Conservation (phyloP, 148 eudicot genomes). For the Persicaria tinctoria region DNA sequence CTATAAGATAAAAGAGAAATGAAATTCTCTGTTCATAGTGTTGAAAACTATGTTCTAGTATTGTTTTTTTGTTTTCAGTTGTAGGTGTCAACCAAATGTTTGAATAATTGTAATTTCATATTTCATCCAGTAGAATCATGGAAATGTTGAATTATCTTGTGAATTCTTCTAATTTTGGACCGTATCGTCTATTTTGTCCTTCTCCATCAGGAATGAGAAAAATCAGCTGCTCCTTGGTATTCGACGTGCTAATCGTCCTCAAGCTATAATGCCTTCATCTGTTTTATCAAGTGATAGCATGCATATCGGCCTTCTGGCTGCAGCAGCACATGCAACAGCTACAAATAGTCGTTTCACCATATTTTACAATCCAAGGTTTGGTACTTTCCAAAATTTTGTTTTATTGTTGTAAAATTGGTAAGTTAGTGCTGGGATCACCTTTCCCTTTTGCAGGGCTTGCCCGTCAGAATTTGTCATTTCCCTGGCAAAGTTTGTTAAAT, state of each 20-base stretch:
- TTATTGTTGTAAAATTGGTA: not conserved
- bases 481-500: conserved; percentile 60
- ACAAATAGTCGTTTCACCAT: conserved; percentile 74
- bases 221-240: conserved; percentile 66
- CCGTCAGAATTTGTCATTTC: conserved; percentile 75
- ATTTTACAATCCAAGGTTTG: conserved; percentile 66
- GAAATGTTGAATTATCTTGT: not conserved
- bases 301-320: conserved; percentile 80
- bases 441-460: conserved; percentile 43
- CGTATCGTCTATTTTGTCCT: not conserved
- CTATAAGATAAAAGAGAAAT: not conserved
- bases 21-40: not conserved
- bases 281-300: conserved; percentile 78
- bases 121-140: not conserved
- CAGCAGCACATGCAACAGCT: conserved; percentile 73
- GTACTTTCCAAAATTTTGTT: not conserved
- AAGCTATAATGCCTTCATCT: conserved; percentile 77
- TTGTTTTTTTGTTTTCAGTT: not conserved
- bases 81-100: not conserved
- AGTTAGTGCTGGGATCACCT: not conserved
- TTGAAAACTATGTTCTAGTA: not conserved
- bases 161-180: not conserved
- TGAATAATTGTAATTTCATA: not conserved
- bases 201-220: conserved; percentile 47
- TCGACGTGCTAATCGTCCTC: conserved; percentile 67